Evolutionary conservation across 75 land plant genomes (phyloP), one percentile per base, ranked within the genome.

Genomic region (Picea sitchensis): DNA sequence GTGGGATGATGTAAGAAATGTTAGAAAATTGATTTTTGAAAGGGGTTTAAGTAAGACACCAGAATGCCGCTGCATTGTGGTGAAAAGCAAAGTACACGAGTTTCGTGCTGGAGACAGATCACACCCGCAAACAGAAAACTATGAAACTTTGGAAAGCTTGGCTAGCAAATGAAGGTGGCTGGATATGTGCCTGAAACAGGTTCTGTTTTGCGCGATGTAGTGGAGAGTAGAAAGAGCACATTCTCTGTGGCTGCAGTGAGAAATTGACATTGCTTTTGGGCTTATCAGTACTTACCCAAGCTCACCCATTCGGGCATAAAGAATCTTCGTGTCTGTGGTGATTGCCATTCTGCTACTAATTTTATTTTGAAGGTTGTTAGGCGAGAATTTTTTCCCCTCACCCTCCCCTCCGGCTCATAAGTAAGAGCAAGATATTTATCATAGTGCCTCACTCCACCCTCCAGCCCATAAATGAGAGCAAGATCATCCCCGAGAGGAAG

Each of bases 1-100:
- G 26, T 87, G 91, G 89, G 78, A 82, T 0, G 88, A 89, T 65
- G 82, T 84, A 51, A 51, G 1, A 51, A 51, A 51, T 51, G 56
- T 9, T 47, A 8, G 54, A 8, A 38, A 41, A 41, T 41, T 41
- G 44, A 41, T 41, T 41, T 41, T 41, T 41, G 44, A 4, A 41
- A 41, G 44, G 44, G 44, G 44, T 41, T 41, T 41, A 41, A 41
- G 44, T 41, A 41, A 41, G 3, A 41, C 3, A 41, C 44, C 44
- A 41, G 44, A 41, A 41, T 41, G 44, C 44, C 3, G 44, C 44
- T 41, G 20, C 17, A 60, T 60, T 60, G 62, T 18, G 62, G 6
- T 60, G 18, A 60, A 60, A 20, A 60, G 3, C 17, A 60, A 5
- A 60, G 62, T 60, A n/a, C 20, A 60, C n/a, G 18, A 14, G 5